Evolutionary conservation across 495 filamentous ascomycete species (phyloP).

Genomic region (Penicillium nucicola): DNA sequence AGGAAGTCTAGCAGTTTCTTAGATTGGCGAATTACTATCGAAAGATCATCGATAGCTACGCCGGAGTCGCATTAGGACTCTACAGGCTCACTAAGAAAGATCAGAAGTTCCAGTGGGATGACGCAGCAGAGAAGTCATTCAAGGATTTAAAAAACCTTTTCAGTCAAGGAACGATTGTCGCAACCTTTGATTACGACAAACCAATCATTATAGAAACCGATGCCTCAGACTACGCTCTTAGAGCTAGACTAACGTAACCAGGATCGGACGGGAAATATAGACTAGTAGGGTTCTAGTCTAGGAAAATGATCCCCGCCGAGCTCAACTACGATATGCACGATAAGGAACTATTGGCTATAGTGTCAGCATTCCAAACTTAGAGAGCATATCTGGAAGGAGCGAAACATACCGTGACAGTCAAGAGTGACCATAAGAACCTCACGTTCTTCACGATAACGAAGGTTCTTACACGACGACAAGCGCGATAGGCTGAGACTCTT

Average conservation of each 20-base stretch:
- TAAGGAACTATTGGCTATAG: constrained; percentile 26
- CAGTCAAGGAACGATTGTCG: not conserved
- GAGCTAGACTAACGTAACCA: constrained; percentile 6
- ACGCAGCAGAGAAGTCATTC: constrained; percentile 4
- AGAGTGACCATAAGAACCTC: constrained; percentile 19
- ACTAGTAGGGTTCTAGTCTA: constrained; percentile 22
- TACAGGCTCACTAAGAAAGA: constrained; percentile 9
- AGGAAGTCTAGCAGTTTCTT: constrained; percentile 10
- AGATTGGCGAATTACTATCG: constrained; percentile 13
- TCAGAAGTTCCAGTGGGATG: constrained; percentile 1
- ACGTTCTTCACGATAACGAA: constrained; percentile 17
- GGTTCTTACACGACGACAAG: constrained; percentile 11
- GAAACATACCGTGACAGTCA: constrained; percentile 8
- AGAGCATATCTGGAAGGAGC: constrained; percentile 17
- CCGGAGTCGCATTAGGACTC: not conserved
- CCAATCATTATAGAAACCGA: constrained; percentile 13
- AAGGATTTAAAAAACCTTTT: constrained; percentile 5
- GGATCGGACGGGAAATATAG: not conserved
- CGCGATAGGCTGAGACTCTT: constrained; percentile 7
- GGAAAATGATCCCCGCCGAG: constrained; percentile 21
- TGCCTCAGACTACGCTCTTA: not conserved
- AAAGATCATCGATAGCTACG: constrained; percentile 9
- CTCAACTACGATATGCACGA: constrained; percentile 32
- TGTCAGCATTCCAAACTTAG: constrained; percentile 25
- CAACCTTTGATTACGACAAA: constrained; percentile 6